A percentile compares a stretch with the other conserved stretches of the same genome.
phyloP scores from a whole-genome alignment of 352 stramenopile species.

The Pythium vanterpoolii region DNA sequence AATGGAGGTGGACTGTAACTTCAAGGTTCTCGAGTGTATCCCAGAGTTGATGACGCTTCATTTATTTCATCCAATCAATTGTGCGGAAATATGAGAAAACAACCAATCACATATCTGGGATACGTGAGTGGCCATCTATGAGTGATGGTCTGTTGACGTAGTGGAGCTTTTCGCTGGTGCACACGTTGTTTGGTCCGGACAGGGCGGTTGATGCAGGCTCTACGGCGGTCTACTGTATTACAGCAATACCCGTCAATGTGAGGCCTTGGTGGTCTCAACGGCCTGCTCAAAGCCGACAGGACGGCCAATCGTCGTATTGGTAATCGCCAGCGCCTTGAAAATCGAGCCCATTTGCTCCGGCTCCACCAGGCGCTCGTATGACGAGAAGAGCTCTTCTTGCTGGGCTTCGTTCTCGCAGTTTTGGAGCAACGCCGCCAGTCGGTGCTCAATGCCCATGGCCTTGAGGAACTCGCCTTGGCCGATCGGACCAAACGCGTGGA shows the following conservation, averaged over 20 bases:
- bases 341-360: conserved; percentile 92
- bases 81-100: not conserved
- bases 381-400: conserved; percentile 87
- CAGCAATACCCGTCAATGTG: not conserved
- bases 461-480: conserved; percentile 92
- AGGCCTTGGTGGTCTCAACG: conserved; percentile 12
- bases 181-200: too few relatives aligned
- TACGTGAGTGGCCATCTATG: not conserved
- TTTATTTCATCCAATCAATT: not conserved
- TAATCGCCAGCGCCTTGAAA: conserved; percentile 94
- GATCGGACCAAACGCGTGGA: conserved; percentile 86
- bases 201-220: too few relatives aligned
- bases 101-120: not conserved
- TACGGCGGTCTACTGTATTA: not conserved
- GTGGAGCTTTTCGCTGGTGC: not conserved
- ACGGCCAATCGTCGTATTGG: conserved; percentile 44
- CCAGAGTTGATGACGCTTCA: conserved; percentile 2
- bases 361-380: conserved; percentile 91
- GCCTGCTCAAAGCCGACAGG: conserved; percentile 63
- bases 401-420: conserved; percentile 80
- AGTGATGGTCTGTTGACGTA: conserved; percentile 5
- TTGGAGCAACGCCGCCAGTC: conserved; percentile 88
- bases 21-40: conserved; percentile 1
- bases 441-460: conserved; percentile 93
- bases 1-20: too few relatives aligned